Evolutionary conservation across 225 moss, liverwort and hornwort genomes (phyloP), one percentile per base, ranked within the genome.

Genomic region (Antitrichia curtipendula): DNA sequence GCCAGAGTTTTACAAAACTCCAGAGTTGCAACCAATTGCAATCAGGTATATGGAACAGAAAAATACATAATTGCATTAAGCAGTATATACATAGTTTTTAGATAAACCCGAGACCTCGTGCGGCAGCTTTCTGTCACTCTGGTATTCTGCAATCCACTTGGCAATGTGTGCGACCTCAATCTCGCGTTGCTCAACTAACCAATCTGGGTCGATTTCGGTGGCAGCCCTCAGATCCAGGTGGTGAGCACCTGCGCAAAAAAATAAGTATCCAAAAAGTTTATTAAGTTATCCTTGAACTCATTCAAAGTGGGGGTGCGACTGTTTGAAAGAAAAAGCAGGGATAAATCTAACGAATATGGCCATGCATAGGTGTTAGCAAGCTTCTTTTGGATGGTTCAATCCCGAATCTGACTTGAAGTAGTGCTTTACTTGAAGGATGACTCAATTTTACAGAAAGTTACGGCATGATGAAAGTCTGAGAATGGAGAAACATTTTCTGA

Each of bases 221-320:
- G 94, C 83, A 82, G 94, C 91, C 85, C 98, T 89, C 83, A 99
- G 84, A 91, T 99, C 98, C 58, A 99, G 82, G 91, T 99, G 98
- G 86, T 97, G 98, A 75, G 98, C 98, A 88, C 98, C 98, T 95
- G 81, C 36, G 11, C 65, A 75, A 73, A 80, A n/a, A 76, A 41
- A 19, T 13, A 53, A 10, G 25, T 16, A 53, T 32, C 83, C 79
- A 54, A 40, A 74, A 25, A 27, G 43, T 18, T 57, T 28, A 45
- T 23, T 8, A 7, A 56, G 13, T 38, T 68, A 18, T 65, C 43
- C 24, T 34, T 25, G 25, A 63, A 15, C 57, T 86, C 45, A 69
- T 69, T 77, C 77, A 32, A 41, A 53, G 22, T 13, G 29, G 32
- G 40, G 18, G 41, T 53, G 63, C 31, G 38, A 75, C 62, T 76